These are phyloP conservation scores for Mycena rosella DNA, from an alignment of 768 basidiomycete genomes.

Conservation along the genomic window DNA sequence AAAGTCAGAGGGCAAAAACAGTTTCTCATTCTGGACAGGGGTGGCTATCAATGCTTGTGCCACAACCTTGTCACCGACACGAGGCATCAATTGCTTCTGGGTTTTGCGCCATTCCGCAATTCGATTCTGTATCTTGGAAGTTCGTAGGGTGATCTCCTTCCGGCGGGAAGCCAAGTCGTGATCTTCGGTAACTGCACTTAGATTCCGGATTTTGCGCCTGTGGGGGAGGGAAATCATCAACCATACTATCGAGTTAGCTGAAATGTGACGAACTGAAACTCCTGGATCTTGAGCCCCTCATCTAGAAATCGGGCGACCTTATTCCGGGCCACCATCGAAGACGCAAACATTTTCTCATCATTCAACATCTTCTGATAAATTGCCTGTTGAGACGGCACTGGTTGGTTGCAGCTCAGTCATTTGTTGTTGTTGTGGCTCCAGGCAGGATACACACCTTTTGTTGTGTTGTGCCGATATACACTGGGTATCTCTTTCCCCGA, in stretches of 20 bases:
- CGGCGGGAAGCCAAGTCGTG: not conserved
- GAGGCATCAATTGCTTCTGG: not conserved
- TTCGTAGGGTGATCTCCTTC: not conserved
- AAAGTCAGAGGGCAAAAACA: conserved; percentile 10
- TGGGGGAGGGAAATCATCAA: no score
- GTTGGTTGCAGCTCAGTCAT: no score
- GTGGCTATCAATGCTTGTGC: not conserved
- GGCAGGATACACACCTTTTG: conserved; percentile 10
- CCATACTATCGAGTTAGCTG: not conserved
- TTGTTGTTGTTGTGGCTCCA: no score
- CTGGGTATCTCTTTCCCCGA: conserved; percentile 6
- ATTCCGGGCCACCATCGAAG: not conserved
- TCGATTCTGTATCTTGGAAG: not conserved
- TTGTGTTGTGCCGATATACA: conserved; percentile 1
- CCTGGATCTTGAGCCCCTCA: conserved; percentile 5
- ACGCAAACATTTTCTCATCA: conserved; percentile 2
- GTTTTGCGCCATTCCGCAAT: not conserved
- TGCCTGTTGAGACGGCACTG: not conserved
- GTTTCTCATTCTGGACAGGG: not conserved
- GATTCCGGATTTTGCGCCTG: not conserved
- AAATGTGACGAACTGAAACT: conserved; percentile 1
- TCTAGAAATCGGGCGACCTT: conserved; percentile 8
- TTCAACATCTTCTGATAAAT: conserved; percentile 8
- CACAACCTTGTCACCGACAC: not conserved
- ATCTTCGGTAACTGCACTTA: not conserved